These are phyloP conservation scores for Myxozyma neotropica DNA, from an alignment of 805 yeast species.

Conservation along the genomic window DNA sequence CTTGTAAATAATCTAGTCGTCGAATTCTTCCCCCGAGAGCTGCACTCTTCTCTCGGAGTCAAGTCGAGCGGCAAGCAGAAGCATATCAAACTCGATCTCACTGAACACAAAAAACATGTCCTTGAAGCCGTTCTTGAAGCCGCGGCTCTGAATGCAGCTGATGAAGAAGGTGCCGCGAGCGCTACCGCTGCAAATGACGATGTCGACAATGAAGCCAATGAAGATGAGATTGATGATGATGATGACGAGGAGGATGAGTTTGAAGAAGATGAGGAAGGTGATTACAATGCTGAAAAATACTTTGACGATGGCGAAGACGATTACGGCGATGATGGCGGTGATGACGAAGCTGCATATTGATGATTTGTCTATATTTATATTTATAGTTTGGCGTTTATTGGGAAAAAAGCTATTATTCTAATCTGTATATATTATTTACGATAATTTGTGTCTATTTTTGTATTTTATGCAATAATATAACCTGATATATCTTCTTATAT, in stretches of 20 bases:
- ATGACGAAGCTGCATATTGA: conserved; percentile 38
- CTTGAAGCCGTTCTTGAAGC: conserved; percentile 22
- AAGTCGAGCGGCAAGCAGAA: conserved; percentile 9
- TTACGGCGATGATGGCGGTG: conserved; percentile 35
- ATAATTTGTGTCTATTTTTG: neutral
- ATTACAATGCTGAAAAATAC: conserved; percentile 37
- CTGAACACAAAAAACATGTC: conserved; percentile 18
- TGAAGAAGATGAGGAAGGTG: conserved; percentile 39
- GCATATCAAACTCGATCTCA: conserved; percentile 21
- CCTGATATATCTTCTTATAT: neutral
- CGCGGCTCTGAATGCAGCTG: conserved; percentile 16
- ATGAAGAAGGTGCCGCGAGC: conserved; percentile 18
- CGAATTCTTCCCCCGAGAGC: conserved; percentile 33
- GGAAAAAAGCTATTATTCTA: neutral
- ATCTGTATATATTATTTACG: neutral
- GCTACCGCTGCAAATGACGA: conserved; percentile 14
- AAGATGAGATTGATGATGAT: conserved; percentile 28
- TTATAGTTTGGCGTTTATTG: conserved; percentile 1
- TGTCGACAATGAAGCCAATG: conserved; percentile 23
- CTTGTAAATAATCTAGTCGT: conserved; percentile 7
- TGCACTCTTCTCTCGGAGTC: conserved; percentile 30
- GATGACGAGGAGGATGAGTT: conserved; percentile 37
- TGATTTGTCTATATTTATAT: neutral
- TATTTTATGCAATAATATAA: neutral
- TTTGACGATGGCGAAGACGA: conserved; percentile 38